Evolutionary conservation across 148 eudicot species (phyloP), one percentile per base, ranked within the genome.

Genomic region (Cornus controversa): DNA sequence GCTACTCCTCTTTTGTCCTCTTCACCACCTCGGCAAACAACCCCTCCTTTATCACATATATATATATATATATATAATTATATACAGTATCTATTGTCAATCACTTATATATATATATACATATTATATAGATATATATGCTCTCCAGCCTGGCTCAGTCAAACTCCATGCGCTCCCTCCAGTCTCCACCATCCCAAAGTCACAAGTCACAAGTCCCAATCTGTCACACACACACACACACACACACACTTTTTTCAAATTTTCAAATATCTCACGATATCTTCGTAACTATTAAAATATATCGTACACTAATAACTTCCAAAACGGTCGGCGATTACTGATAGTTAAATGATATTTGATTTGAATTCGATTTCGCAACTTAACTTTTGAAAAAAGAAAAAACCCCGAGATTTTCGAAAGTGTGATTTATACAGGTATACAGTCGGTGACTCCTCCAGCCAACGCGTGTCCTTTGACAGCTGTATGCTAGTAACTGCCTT

Each of bases 381-480:
- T 31, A 3, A 1, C 34, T 31, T 29, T 29, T 29, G 1, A 31
- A 31, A 31, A 31, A 31, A 47, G 13, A 76, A 70, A 20, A 65
- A 25, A 25, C 23, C 54, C 79, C 87, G 82, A 74, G 79, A 83
- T 71, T 78, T 79, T 42, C 42, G 80, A 24, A 31, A 34, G 54
- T 76, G 58, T 24, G 37, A 37, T 50, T 31, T 82, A 37, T 57
- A 9, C 50, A 71, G 68, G 75, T 67, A 76, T 69, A 77, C 82
- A 50, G 53, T 71, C 45, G 22, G 71, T 4, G 23, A 13, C 20
- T 25, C 28, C 24, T 23, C 0, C 1, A 5, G 5, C n/a, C 57
- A 86, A 87, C 92, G 81, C 92, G 86, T 85, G 92, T 85, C 79
- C 81, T 3, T 29, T 67, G 75, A 84, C 89, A 89, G 92, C 90